phyloP scores from a whole-genome alignment of 2,329 filamentous ascomycete genomes.

The Fusarium foetens region DNA sequence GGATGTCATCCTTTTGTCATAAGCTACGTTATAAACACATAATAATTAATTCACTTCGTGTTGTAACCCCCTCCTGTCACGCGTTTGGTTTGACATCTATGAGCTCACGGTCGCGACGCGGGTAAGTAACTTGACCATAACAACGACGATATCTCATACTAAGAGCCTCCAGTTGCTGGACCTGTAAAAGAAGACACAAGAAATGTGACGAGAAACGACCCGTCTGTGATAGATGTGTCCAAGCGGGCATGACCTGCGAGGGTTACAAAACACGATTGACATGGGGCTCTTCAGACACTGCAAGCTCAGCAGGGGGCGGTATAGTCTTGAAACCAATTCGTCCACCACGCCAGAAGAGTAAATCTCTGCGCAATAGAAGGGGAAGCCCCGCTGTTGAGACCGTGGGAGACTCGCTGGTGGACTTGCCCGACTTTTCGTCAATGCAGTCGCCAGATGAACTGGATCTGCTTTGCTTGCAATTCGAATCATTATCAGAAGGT shows the following conservation, averaged over 20 bases:
- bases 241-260: slow-evolving; percentile 21
- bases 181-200: slow-evolving; percentile 25
- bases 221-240: slow-evolving; percentile 15
- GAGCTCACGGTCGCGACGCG: neutral
- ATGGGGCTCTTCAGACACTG: slow-evolving; percentile 12
- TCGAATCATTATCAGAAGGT: neutral
- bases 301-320: neutral
- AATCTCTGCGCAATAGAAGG: neutral
- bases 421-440: neutral
- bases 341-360: neutral
- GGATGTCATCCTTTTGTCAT: neutral
- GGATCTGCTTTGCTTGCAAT: neutral
- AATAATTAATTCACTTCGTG: too few species aligned
- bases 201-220: slow-evolving; percentile 27
- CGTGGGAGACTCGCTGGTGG: neutral
- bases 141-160: neutral
- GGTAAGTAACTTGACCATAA: neutral
- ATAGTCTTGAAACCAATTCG: slow-evolving; percentile 16
- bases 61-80: too few species aligned
- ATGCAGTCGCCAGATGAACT: neutral
- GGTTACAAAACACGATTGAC: slow-evolving; percentile 25
- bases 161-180: slow-evolving; percentile 22
- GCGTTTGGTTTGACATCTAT: neutral
- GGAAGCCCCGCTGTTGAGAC: neutral
- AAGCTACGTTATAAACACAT: too few species aligned